Evolutionary conservation across 2,329 filamentous ascomycete species (phyloP).

Genomic region (Hymenoscyphus fraxineus): DNA sequence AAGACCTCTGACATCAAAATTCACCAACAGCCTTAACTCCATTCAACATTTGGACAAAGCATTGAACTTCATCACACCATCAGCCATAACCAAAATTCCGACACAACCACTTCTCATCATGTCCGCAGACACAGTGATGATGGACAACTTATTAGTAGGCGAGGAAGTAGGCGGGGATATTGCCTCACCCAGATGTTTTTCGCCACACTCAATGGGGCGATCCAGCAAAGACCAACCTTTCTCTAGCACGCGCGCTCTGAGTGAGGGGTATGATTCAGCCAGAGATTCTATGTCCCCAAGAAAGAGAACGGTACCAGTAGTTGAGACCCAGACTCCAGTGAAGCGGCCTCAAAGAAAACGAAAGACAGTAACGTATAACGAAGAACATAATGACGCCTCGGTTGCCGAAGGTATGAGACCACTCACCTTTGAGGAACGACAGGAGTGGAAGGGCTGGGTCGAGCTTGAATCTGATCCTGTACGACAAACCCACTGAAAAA

Average conservation of each 20-base stretch:
- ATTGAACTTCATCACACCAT: neutral
- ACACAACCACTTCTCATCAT: neutral
- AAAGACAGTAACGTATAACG: neutral
- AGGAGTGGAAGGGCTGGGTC: conserved; percentile 68
- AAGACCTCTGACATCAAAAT: neutral
- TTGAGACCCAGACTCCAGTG: neutral
- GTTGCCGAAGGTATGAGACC: conserved; percentile 39
- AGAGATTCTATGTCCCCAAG: neutral
- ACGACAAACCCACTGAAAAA: conserved; percentile 30
- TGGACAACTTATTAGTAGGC: neutral
- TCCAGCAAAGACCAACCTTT: neutral
- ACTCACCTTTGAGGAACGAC: conserved; percentile 49
- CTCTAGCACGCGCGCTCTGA: neutral
- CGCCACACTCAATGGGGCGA: neutral
- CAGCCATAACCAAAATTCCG: neutral
- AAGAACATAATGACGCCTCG: conserved; percentile 9
- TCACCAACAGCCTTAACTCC: neutral
- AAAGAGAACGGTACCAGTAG: neutral
- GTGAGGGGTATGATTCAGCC: neutral
- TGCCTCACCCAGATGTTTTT: neutral
- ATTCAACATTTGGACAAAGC: neutral
- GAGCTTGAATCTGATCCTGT: conserved; percentile 91
- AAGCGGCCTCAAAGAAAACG: conserved; percentile 3
- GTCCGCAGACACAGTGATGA: neutral
- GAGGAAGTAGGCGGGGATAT: neutral